Evolutionary conservation across 257 asterid genomes (phyloP), one percentile per base, ranked within the genome.

Genomic region (Solanum appendiculatum): DNA sequence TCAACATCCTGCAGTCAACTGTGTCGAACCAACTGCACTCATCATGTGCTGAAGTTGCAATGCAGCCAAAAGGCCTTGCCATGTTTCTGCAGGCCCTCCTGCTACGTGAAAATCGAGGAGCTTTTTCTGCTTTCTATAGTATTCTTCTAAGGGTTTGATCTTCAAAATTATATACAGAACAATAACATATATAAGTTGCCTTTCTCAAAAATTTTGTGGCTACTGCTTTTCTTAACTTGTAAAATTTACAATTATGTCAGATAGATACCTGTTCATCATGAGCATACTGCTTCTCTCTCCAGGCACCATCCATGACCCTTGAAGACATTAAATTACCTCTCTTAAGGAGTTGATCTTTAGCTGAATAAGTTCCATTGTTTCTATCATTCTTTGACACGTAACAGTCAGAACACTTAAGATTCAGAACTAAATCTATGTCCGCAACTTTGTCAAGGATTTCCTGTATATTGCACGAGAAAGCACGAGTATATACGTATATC

Each of bases 1-100:
- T 83, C 86, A 86, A 78, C 89, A 85, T 89, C 81, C 94, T 36
- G 95, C 94, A 40, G 94, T 88, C 93, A 96, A 87, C 90, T 96
- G 93, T 7, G 98, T 90, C 12, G 94, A 87, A 84, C 87, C 89
- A 85, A 89, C 88, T 48, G 87, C 88, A 86, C 87, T 92, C 91
- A 90, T 91, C 92, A 91, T 89, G 89, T 94, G 95, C 87, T 89
- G 95, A 86, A 97, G 98, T 90, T 95, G 98, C 93, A 95, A 89
- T 72, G 99, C 96, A 86, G 97, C 96, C 93, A 97, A 90, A 64
- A 97, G 96, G 64, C 98, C 97, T 86, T 89, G 94, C 98, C 98
- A 97, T 73, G 96, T 88, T 69, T 95, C 98, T 60, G 91, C 95
- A 34, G 97, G 92, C 58, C 92, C 93, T 69, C 92, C 98, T 4